phyloP scores from a whole-genome alignment of 2,329 filamentous ascomycete genomes.

The Boeremia exigua region DNA sequence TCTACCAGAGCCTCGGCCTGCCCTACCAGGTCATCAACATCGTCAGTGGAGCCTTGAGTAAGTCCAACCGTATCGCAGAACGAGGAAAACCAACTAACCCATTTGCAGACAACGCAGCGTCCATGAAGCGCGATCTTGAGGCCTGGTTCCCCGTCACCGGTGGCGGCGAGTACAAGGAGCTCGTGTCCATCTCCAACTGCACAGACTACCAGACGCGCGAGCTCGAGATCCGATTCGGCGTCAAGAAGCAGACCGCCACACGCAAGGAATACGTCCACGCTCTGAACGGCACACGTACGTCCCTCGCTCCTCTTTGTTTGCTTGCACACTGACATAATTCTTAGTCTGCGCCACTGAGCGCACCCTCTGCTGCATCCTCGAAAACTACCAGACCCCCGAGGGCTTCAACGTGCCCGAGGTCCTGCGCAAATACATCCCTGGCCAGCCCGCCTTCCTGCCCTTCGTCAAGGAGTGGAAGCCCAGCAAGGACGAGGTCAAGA shows the following conservation, averaged over 20 bases:
- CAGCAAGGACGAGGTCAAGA: constrained; percentile 37
- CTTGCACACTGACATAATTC: constrained; percentile 5
- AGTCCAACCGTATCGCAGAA: background rate
- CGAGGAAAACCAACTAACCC: background rate
- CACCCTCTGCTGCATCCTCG: constrained; percentile 90
- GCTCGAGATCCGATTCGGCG: constrained; percentile 88
- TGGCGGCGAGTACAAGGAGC: constrained; percentile 94
- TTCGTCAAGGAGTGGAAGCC: constrained; percentile 74
- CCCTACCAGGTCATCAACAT: constrained; percentile 94
- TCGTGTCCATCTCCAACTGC: constrained; percentile 97
- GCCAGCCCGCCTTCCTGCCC: constrained; percentile 85
- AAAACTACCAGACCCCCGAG: constrained; percentile 94
- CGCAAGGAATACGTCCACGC: constrained; percentile 96
- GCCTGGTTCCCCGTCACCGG: constrained; percentile 68
- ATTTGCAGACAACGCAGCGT: constrained; percentile 40
- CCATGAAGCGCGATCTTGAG: constrained; percentile 95
- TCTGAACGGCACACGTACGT: constrained; percentile 72
- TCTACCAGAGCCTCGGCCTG: constrained; percentile 87
- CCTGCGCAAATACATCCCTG: constrained; percentile 73
- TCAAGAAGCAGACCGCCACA: constrained; percentile 74
- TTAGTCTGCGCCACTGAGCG: constrained; percentile 84
- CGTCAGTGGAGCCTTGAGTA: constrained; percentile 87
- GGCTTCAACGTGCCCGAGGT: constrained; percentile 54
- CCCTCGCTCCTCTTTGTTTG: background rate
- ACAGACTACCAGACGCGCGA: constrained; percentile 96